Conservation (phyloP, 2,329 filamentous ascomycete species). For the Pseudomassariella vexata region DNA sequence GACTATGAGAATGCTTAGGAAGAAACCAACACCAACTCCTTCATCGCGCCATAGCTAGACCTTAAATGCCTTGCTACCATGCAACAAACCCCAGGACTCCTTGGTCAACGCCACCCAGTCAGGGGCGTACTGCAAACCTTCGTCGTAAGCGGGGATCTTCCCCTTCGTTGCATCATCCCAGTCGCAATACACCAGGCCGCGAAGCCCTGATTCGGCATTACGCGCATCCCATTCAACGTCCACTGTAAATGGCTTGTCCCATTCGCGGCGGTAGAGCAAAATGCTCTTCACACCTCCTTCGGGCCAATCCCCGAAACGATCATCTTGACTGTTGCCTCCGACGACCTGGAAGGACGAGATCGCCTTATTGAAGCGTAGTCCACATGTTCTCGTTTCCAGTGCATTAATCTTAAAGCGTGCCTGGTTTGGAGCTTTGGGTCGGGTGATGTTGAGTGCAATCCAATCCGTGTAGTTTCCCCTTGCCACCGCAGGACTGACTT, state of each 20-base stretch:
- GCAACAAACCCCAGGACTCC: no score
- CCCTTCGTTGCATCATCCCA: constrained; percentile 74
- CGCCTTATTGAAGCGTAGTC: constrained; percentile 63
- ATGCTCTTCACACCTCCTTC: constrained; percentile 61
- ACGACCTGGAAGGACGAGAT: constrained; percentile 60
- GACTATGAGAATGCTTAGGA: no score
- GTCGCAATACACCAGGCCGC: constrained; percentile 67
- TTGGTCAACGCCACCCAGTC: constrained; percentile 66
- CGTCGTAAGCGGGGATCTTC: constrained; percentile 77
- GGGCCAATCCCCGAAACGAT: constrained; percentile 59
- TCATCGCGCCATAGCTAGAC: no score
- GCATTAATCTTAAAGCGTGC: constrained; percentile 64
- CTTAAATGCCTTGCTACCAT: no score
- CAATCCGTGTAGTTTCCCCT: constrained; percentile 29
- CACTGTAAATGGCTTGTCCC: constrained; percentile 71
- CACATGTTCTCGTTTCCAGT: constrained; percentile 72
- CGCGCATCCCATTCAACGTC: constrained; percentile 58
- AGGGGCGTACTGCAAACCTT: constrained; percentile 70
- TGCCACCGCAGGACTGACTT: constrained; percentile 57
- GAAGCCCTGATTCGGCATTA: constrained; percentile 33
- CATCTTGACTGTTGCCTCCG: constrained; percentile 52
- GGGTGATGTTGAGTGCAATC: no score
- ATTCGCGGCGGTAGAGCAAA: constrained; percentile 76
- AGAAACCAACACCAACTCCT: no score
- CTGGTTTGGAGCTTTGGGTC: no score